Evolutionary conservation across 257 asterid species (phyloP).

Genomic region (Nicotiana benthamiana): DNA sequence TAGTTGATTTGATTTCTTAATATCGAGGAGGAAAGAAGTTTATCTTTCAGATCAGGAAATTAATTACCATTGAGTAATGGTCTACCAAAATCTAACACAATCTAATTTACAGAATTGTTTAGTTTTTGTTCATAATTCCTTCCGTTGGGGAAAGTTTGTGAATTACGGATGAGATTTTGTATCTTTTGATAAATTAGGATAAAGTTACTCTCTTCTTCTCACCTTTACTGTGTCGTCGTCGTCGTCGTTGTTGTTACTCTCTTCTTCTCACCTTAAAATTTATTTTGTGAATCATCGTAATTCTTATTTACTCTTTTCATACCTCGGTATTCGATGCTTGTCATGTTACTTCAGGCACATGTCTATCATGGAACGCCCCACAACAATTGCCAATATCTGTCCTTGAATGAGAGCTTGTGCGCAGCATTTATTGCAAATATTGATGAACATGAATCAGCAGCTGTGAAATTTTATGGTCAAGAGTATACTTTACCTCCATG

Average conservation of each 20-base stretch:
- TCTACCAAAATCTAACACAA: neutral
- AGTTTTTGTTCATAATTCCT: neutral
- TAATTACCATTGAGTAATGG: neutral
- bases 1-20: neutral
- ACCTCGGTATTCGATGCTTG: constrained; percentile 7
- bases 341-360: constrained; percentile 50
- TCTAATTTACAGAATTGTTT: neutral
- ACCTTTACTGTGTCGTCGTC: too few species aligned
- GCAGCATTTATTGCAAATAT: constrained; percentile 92
- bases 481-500: constrained; percentile 72
- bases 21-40: neutral
- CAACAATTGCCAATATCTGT: constrained; percentile 10
- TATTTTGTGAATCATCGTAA: neutral
- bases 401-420: constrained; percentile 36
- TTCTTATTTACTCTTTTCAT: neutral
- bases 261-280: neutral
- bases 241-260: neutral
- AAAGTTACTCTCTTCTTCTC: neutral
- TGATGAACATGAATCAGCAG: constrained; percentile 56
- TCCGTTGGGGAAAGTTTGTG: neutral
- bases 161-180: neutral
- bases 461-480: constrained; percentile 53
- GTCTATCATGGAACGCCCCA: constrained; percentile 36
- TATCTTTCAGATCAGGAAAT: neutral
- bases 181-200: neutral